Percentiles rank a stretch among this genome's conserved stretches.
phyloP scores from a whole-genome alignment of 2,329 filamentous ascomycete genomes.

The Venturia carpophila region DNA sequence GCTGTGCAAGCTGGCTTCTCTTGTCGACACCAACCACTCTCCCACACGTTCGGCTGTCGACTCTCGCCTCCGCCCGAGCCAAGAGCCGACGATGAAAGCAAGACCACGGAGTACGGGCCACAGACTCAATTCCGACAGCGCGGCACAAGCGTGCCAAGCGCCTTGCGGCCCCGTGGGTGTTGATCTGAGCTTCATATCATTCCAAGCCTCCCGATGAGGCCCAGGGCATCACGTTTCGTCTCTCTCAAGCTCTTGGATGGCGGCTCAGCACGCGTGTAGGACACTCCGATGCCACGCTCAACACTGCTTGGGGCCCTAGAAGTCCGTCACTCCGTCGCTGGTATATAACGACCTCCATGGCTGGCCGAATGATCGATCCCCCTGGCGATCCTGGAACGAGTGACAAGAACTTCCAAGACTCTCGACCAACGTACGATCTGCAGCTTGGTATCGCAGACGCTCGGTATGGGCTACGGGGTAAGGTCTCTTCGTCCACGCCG shows the following conservation, averaged over 20 bases:
- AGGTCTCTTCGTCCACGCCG: not conserved
- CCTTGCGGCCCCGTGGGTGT: not conserved
- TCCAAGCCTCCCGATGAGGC: not conserved
- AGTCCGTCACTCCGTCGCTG: not conserved
- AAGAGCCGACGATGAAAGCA: not conserved
- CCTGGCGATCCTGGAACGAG: not conserved
- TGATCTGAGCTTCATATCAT: not conserved
- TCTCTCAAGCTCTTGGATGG: not conserved
- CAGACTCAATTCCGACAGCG: not conserved
- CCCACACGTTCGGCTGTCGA: not conserved
- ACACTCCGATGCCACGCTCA: not conserved
- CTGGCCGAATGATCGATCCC: not conserved
- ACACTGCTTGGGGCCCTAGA: not conserved
- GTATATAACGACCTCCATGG: not conserved
- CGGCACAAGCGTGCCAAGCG: conserved; percentile 2
- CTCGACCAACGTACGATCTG: not conserved
- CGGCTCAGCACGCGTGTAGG: not conserved
- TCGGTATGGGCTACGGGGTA: not conserved
- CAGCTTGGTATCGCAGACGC: conserved; percentile 3
- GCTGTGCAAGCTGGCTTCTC: not conserved
- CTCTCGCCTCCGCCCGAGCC: not conserved
- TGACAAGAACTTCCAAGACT: conserved; percentile 8
- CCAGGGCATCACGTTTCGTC: not conserved
- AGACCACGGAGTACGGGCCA: not conserved
- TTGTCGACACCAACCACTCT: not conserved